Base-by-base conservation (phyloP, 1,139 yeast genomes). In the Candida sp. region DNA sequence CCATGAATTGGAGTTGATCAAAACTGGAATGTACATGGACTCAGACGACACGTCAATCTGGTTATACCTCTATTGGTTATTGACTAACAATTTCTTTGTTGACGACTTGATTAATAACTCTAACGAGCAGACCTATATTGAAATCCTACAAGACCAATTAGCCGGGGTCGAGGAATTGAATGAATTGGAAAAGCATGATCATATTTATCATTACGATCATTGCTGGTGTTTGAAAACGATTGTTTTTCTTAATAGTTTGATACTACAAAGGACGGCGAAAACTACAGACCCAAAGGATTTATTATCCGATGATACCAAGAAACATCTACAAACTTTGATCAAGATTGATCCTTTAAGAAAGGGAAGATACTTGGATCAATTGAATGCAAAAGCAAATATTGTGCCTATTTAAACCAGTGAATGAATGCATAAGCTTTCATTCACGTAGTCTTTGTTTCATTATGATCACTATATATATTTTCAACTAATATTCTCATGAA, bases 41-140 rank as follows among this genome's bases (percentile, higher is more conserved):
- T 91, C 96, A 0, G 95, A 88, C 39, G 98, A 93, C 58, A 93
- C 95, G 40, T 87, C 97, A 0, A 84, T 89, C 1, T 93, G 99
- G 98, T 75, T 86, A 4, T 93, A 91, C 61, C 74, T 88, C 46
- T 77, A 83, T 42, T 93, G 98, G 98, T 68, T 93, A 21, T 63
- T 90, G 9, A 77, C 83, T 5, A 78, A 78, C 33, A 71, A 74
- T 2, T 66, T 80, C 21, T 75, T 82, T 43, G 68, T 73, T 1
- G 36, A 49, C 8, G 55, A 68, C 7, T 56, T 61, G 35, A 49
- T 51, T 9, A 63, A 68, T 39, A 52, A 58, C 12, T 45, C 55
- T 22, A 45, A 48, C 2, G 39, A 50, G 19, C 44, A 49, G 1
- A 43, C 40, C 1, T 60, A 62, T 39, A 25, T 58, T 4, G 63